Evolutionary conservation across 2,329 filamentous ascomycete genomes (phyloP).

Genomic region (Chaetomium olivaceum): DNA sequence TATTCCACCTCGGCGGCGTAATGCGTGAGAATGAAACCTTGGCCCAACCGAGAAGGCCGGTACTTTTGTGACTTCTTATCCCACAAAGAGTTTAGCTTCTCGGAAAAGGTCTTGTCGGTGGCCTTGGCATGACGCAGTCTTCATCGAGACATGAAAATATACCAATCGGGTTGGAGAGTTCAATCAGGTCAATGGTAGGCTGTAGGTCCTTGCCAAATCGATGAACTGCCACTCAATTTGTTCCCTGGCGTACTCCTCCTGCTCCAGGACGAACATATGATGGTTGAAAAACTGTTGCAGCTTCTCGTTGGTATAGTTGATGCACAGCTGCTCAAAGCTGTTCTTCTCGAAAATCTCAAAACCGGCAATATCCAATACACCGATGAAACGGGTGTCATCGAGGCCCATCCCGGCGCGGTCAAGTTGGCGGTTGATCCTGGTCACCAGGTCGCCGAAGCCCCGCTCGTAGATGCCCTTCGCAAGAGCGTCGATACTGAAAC

Average conservation of each 20-base stretch:
- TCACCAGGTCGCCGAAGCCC: conserved; percentile 88
- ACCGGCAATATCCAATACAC: conserved; percentile 96
- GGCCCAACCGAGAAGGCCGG: conserved; percentile 78
- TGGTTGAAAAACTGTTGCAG: conserved; percentile 99
- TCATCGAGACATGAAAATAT: conserved; percentile 98
- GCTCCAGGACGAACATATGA: conserved; percentile 99
- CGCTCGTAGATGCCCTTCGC: conserved; percentile 98
- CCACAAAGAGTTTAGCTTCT: conserved; percentile 96
- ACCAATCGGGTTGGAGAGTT: conserved; percentile 93
- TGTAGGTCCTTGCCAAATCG: conserved; percentile 97
- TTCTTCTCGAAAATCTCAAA: conserved; percentile 99
- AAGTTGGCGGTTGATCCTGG: conserved; percentile 86
- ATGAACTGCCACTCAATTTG: conserved; percentile 99
- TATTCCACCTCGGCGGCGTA: conserved; percentile 99
- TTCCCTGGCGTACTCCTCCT: conserved; percentile 95
- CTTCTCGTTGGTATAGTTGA: conserved; percentile 99
- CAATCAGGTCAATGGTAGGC: conserved; percentile 95
- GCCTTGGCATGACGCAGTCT: conserved; percentile 98
- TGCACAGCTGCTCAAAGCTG: conserved; percentile 98
- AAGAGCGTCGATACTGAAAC: conserved; percentile 83
- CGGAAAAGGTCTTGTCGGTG: conserved; percentile 93
- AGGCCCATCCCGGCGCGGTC: conserved; percentile 79
- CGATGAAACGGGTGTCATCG: conserved; percentile 94
- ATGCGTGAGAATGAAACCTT: conserved; percentile 94
- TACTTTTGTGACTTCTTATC: conserved; percentile 96